Base-by-base conservation (phyloP, 225 moss, liverwort and hornwort species). In the Pseudoscleropodium purum region DNA sequence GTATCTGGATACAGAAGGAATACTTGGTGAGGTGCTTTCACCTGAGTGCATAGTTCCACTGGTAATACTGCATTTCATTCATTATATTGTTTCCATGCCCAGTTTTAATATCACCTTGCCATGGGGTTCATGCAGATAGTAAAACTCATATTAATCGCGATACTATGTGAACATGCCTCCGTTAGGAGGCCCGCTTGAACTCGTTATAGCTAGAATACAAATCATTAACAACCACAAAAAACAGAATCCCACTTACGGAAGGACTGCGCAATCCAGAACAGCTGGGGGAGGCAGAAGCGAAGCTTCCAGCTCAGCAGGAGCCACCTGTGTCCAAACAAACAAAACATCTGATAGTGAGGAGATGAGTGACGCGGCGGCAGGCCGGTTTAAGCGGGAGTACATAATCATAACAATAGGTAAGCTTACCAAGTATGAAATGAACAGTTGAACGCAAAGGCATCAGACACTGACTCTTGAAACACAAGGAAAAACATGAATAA, bases 261-360 rank as follows among this genome's bases (percentile, higher is more conserved):
- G 90, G 69, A 95, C 91, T 80, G 91, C 95, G 54, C 90, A 94
- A 79, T 95, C 94, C 81, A 87, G 60, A 75, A 95, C 90, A 75
- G 89, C 90, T 65, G 94, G 93, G 79, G 93, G 95, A 82, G 92
- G 89, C 54, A 89, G 79, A 74, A 95, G 91, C 30, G 94, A 85
- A 43, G 88, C 94, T 91, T 95, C 94, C 33, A 94, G 79, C 79
- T 95, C 94, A 33, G 94, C 95, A 56, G 95, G 94, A 6, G 93
- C 89, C 26, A 94, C 94, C 94, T 95, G 91, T 23, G 84, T 68
- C 65, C 64, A 88, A 86, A 14, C 52, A 85, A 75, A 8, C 21
- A 47, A 87, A 89, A 78, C 30, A 81, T 75, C 43, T 30, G 30
- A 23, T 49, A 49, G n/a, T 66, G 19, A 86, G 75, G 18, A 84